A percentile compares a stretch with the other conserved stretches of the same genome.
phyloP scores from a whole-genome alignment of 805 yeast genomes.

The Millerago galiae region DNA sequence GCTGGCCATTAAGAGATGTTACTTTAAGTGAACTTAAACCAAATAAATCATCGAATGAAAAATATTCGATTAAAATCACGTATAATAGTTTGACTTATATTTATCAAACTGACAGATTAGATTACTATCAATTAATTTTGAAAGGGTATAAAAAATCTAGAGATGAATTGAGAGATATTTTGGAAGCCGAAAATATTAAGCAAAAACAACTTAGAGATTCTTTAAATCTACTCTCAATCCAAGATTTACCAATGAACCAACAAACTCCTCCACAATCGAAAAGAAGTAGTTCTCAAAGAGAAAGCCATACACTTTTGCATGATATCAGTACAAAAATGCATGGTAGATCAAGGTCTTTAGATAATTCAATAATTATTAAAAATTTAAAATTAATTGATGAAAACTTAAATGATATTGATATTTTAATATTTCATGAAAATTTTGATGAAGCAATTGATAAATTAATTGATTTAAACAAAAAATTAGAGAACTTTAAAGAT shows the following conservation, averaged over 20 bases:
- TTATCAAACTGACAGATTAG: conserved; percentile 54
- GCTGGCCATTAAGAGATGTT: conserved; percentile 70
- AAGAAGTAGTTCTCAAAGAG: conserved; percentile 22
- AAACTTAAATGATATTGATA: conserved; percentile 62
- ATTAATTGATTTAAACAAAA: conserved; percentile 28
- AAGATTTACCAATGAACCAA: conserved; percentile 4
- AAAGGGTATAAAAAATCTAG: conserved; percentile 55
- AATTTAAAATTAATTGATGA: conserved; percentile 52
- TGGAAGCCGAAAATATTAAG: conserved; percentile 41
- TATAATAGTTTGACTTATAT: conserved; percentile 45
- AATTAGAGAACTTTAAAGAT: conserved; percentile 12
- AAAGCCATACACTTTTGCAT: conserved; percentile 37
- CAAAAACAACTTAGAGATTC: conserved; percentile 40
- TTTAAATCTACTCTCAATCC: conserved; percentile 33
- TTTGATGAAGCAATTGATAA: conserved; percentile 38
- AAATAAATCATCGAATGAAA: conserved; percentile 3
- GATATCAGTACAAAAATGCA: conserved; percentile 58
- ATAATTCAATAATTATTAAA: conserved; percentile 35
- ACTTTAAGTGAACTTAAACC: conserved; percentile 21
- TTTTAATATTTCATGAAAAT: conserved; percentile 54
- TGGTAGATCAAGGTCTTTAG: conserved; percentile 48
- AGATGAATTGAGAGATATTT: conserved; percentile 51
- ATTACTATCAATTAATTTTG: conserved; percentile 48
- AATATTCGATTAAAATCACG: conserved; percentile 39
- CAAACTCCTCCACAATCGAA: not conserved